Evolutionary conservation across 768 basidiomycete species (phyloP), one percentile per base, ranked within the genome.

Genomic region (Boletales sp.): DNA sequence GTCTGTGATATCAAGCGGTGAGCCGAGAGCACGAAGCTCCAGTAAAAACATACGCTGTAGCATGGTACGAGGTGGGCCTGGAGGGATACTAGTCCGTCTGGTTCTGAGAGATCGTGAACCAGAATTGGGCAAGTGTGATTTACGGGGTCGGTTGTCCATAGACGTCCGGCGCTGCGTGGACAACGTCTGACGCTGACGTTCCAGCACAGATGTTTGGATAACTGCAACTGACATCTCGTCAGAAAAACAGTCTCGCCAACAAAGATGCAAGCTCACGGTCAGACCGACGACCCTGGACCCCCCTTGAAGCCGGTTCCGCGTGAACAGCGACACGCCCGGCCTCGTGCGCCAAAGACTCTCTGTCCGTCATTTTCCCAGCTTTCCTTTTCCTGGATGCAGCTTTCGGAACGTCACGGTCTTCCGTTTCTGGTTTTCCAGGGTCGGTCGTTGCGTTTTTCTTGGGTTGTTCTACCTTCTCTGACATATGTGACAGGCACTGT

Each of bases 21-120:
- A 55, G 53, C 46, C 40, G 38, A 34, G 44, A 39, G 31, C 5
- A 10, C 46, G 10, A 31, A 35, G 21, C 25, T 49, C 44, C 32
- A 7, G 30, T 15, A 21, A 48, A 51, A 41, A 60, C 83, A 54
- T 70, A 90, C 87, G 84, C 61, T 90, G 79, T 36, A 90, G 63
- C 76, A 88, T 81, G 15, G 76, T 78, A 46, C 78, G 71, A 39
- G 72, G 72, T 15, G 72, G 71, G 17, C 62, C 62, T 10, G 54
- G 46, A 44, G 60, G 61, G 41, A 61, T 52, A 36, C 57, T 66
- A 13, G 54, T 51, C 46, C 58, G 63, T 44, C 57, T 62, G 32
- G 58, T 53, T 56, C 62, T 56, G 42, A 59, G 57, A 39, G 65
- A 56, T 41, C 56, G 65, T 18, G 63, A 58, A 43, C 56, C 44